Evolutionary conservation across 2,329 filamentous ascomycete species (phyloP).

Genomic region (Colletotrichum tanaceti): DNA sequence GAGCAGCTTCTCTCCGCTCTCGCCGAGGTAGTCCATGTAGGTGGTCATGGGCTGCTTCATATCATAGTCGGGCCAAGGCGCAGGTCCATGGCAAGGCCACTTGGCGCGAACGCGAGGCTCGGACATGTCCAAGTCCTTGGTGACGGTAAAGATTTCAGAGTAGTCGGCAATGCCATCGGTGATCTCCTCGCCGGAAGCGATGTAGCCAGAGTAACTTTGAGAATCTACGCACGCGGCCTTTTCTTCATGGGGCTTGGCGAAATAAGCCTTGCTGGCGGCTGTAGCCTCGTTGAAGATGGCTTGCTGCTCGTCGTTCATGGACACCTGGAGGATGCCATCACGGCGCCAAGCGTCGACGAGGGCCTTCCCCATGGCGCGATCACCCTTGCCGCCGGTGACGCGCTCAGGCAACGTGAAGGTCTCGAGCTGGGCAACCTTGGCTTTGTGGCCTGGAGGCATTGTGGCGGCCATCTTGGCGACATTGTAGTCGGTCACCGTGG

Average conservation of each 20-base stretch:
- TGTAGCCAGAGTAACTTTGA: conserved; percentile 60
- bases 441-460: conserved; percentile 38
- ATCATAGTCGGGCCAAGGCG: conserved; percentile 58
- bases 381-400: conserved; percentile 49
- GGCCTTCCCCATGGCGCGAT: conserved; percentile 53
- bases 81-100: conserved; percentile 63
- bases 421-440: conserved; percentile 46
- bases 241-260: conserved; percentile 49
- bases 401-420: conserved; percentile 56
- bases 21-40: conserved; percentile 56
- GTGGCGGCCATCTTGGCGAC: conserved; percentile 28
- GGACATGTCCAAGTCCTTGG: conserved; percentile 56
- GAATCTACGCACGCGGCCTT: conserved; percentile 59
- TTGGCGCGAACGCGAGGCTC: conserved; percentile 54
- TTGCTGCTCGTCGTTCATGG: conserved; percentile 52
- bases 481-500: conserved; percentile 35
- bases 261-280: conserved; percentile 54
- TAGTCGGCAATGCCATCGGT: conserved; percentile 63
- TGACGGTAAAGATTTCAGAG: conserved; percentile 64
- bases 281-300: conserved; percentile 52
- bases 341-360: conserved; percentile 57
- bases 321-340: conserved; percentile 61
- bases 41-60: conserved; percentile 54
- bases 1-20: conserved; percentile 58
- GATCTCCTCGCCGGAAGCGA: conserved; percentile 62